Base-by-base conservation (phyloP, 2,329 filamentous ascomycete genomes). In the Furcasterigmium furcatum region DNA sequence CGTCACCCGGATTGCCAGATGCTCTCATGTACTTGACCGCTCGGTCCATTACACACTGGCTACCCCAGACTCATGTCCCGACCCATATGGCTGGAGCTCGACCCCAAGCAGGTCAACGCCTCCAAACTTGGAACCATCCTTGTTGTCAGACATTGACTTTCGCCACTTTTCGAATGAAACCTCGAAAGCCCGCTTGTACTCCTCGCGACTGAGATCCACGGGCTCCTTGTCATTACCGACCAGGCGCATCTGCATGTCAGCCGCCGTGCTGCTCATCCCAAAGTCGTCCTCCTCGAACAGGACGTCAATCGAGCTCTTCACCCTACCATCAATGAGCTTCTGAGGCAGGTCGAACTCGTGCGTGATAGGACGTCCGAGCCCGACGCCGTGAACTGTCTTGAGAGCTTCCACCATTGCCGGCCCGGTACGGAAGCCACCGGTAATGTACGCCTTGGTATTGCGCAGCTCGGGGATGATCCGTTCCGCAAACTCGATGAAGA, bases 401-500 rank as follows among this genome's bases (percentile, higher is more conserved):
- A 85, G 65, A 0, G 78, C 80, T n/a, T 68, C 62, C 13, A 77
- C 73, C 80, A 85, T 84, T 3, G 73, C 82, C 18, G 62, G 65
- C 0, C 69, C 72, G 1, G 74, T 75, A 45, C 74, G 71, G 49
- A 85, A 64, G 1, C 80, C 81, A 21, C 80, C 81, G 0, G 79
- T 83, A 32, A 84, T 65, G 52, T 80, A 84, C 1, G 67, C 71
- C 56, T 73, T 79, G 1, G 79, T 84, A 58, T 76, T 73, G 1
- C 50, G 66, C 10, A 72, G 53, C 29, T 55, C 52, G 0, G 64
- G 65, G 20, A 73, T 62, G 56, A 84, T 73, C 49, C 61, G 55
- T 47, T 82, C 72, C 0, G 80, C 80, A 47, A 80, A 82, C 3
- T 82, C 77, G 38, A 83, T 56, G 67, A 83, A 84, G 67, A 80